Percentiles rank a stretch among this genome's conserved stretches.
These are phyloP conservation scores for Pelargonium fulgidum DNA, from an alignment of 441 rosid genomes.

Conservation along the genomic window DNA sequence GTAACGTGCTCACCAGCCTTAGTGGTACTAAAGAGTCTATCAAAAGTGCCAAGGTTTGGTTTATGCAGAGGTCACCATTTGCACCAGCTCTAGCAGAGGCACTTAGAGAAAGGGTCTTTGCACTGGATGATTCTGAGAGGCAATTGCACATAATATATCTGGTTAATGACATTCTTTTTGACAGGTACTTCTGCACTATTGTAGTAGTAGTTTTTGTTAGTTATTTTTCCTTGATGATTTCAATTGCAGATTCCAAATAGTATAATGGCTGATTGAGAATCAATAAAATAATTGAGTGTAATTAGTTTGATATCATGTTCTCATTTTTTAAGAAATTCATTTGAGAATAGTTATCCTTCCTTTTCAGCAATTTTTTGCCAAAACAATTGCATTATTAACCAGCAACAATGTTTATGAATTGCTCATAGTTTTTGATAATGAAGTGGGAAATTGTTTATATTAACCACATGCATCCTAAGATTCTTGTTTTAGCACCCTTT, in stretches of 20 bases:
- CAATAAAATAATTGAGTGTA: neutral
- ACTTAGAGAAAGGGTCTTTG: constrained; percentile 69
- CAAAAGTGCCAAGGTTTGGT: constrained; percentile 89
- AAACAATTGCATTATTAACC: too few relatives aligned
- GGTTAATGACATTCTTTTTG: constrained; percentile 93
- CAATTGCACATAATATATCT: constrained; percentile 88
- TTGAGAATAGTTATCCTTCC: too few relatives aligned
- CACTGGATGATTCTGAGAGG: constrained; percentile 85
- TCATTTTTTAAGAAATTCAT: too few relatives aligned
- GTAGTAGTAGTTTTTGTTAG: neutral
- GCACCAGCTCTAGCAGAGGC: constrained; percentile 89
- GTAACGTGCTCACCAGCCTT: constrained; percentile 57
- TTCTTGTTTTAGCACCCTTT: too few relatives aligned
- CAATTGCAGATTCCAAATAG: neutral
- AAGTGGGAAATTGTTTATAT: too few relatives aligned
- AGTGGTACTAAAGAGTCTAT: constrained; percentile 98
- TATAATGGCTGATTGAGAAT: neutral
- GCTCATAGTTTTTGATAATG: too few relatives aligned
- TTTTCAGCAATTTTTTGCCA: too few relatives aligned
- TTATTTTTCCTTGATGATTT: neutral
- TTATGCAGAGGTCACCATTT: constrained; percentile 94
- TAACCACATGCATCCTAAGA: too few relatives aligned
- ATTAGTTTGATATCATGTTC: neutral
- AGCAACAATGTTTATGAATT: too few relatives aligned
- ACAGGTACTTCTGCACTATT: constrained; percentile 48